Evolutionary conservation across 371 early-diverging fungal species (phyloP).

Genomic region (Cokeromyces recurvatus): DNA sequence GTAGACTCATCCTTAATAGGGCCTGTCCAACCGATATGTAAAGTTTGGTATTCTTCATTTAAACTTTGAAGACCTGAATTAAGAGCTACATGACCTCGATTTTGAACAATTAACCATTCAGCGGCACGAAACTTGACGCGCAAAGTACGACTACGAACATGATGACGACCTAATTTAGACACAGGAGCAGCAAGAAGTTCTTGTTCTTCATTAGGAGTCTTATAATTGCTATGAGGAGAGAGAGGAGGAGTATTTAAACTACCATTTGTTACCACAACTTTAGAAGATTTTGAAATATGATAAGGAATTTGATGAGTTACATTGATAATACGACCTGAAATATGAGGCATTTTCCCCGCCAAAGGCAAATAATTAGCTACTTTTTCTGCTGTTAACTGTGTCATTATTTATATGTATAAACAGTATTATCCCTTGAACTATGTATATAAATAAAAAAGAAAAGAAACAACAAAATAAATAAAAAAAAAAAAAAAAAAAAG

Average conservation of each 20-base stretch:
- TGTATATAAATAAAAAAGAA: too few relatives aligned
- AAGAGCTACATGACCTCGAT: conserved; percentile 74
- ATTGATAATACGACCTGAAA: conserved; percentile 51
- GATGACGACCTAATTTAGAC: conserved; percentile 30
- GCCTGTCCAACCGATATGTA: conserved; percentile 75
- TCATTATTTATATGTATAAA: conserved; percentile 11
- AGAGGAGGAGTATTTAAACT: not conserved
- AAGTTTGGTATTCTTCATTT: conserved; percentile 39
- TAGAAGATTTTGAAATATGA: conserved; percentile 33
- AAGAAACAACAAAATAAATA: conserved; percentile 3
- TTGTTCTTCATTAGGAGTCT: not conserved
- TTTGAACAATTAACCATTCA: conserved; percentile 35
- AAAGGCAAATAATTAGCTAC: conserved; percentile 41
- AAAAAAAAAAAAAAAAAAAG: conserved; percentile 2
- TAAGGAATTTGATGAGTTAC: conserved; percentile 64
- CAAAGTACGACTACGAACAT: conserved; percentile 32
- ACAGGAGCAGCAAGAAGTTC: conserved; percentile 27
- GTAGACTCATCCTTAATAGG: conserved; percentile 43
- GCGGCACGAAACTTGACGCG: conserved; percentile 32
- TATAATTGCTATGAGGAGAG: not conserved
- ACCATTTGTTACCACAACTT: not conserved
- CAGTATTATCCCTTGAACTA: conserved; percentile 15
- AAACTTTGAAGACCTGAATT: conserved; percentile 68
- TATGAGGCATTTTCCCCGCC: conserved; percentile 29
- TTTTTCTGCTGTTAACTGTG: conserved; percentile 37